Conservation (phyloP, 495 filamentous ascomycete genomes). For the Darksidea phi region DNA sequence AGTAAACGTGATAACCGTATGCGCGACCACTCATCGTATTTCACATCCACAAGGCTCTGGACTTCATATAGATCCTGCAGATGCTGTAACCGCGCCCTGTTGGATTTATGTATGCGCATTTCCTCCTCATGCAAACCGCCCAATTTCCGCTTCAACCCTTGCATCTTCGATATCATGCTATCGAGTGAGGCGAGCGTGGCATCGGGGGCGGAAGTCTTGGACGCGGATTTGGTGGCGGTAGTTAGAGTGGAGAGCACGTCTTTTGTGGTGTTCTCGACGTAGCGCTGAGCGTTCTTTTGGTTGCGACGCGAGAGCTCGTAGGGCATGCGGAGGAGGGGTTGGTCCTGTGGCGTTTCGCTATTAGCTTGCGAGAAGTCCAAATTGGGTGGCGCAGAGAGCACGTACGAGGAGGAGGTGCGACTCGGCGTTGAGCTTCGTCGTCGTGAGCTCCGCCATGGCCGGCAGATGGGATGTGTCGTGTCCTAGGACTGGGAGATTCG, state of each 20-base stretch:
- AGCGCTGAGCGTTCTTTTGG: constrained; percentile 81
- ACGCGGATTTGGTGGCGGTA: constrained; percentile 55
- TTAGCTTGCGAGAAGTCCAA: background rate
- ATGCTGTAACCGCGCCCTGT: constrained; percentile 74
- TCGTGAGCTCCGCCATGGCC: constrained; percentile 49
- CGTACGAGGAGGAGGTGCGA: constrained; percentile 68
- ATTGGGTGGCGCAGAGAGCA: constrained; percentile 9
- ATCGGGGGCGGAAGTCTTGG: constrained; percentile 55
- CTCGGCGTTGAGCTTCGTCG: constrained; percentile 71
- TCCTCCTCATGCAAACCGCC: constrained; percentile 75
- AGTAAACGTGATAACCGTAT: constrained; percentile 77
- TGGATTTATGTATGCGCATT: constrained; percentile 65
- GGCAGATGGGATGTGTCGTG: background rate
- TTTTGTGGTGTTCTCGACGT: constrained; percentile 75
- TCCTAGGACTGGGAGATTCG: background rate
- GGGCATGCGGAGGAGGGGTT: constrained; percentile 89
- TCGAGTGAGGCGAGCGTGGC: constrained; percentile 63
- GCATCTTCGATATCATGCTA: constrained; percentile 77
- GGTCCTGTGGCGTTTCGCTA: constrained; percentile 60
- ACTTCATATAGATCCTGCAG: constrained; percentile 75
- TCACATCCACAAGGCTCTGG: constrained; percentile 81
- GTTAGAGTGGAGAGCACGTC: constrained; percentile 67
- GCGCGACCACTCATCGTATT: constrained; percentile 88
- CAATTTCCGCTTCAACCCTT: constrained; percentile 84
- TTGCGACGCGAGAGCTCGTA: constrained; percentile 89